These are phyloP conservation scores for Diatrype stigma DNA, from an alignment of 2,329 filamentous ascomycete species.

Conservation along the genomic window DNA sequence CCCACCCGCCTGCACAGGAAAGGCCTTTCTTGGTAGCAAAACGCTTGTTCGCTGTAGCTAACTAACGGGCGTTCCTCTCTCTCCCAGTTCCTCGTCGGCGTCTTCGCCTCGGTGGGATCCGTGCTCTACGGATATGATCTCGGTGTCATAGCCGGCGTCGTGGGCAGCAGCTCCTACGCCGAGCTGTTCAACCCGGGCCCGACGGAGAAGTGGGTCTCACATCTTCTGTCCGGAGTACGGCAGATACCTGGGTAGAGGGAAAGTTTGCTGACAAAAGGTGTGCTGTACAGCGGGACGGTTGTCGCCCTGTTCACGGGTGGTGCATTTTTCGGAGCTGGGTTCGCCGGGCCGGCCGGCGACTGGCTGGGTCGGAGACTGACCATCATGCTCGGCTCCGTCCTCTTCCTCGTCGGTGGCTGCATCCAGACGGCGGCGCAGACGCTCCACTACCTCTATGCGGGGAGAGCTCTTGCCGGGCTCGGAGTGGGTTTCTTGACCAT, in stretches of 20 bases:
- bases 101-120: slow-evolving; percentile 53
- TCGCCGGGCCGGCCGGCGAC: slow-evolving; percentile 57
- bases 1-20: no score
- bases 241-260: no score
- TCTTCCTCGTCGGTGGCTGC: slow-evolving; percentile 69
- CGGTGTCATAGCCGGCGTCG: slow-evolving; percentile 48
- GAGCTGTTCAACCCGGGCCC: slow-evolving; percentile 34
- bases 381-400: slow-evolving; percentile 64
- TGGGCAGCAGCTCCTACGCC: slow-evolving; percentile 44
- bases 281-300: slow-evolving; percentile 54
- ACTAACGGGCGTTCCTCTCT: background rate
- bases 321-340: slow-evolving; percentile 58
- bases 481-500: slow-evolving; percentile 46
- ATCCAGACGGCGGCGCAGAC: slow-evolving; percentile 66
- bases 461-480: slow-evolving; percentile 64
- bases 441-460: slow-evolving; percentile 62
- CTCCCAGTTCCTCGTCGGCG: slow-evolving; percentile 44
- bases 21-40: no score
- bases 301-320: slow-evolving; percentile 73
- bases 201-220: slow-evolving; percentile 35
- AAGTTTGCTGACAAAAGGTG: no score
- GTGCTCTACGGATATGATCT: slow-evolving; percentile 54
- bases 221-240: background rate
- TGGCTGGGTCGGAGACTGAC: slow-evolving; percentile 59
- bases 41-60: background rate